Conservation (phyloP, 129 eudicot species). For the Ambrosia artemisiifolia region DNA sequence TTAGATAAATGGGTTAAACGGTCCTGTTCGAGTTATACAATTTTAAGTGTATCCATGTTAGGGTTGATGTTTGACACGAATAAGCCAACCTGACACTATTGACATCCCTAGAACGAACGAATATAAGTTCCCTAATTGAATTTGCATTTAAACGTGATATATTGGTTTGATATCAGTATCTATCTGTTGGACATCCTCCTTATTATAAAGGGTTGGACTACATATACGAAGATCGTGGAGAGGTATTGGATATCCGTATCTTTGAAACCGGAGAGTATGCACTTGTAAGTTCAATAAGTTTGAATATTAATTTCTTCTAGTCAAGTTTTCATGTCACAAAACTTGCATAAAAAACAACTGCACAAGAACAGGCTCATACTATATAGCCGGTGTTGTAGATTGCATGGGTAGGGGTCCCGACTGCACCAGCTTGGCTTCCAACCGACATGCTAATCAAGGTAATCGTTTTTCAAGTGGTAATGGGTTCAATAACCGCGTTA, state of each 20-base stretch:
- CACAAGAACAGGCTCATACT: background rate
- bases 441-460: slow-evolving; percentile 95
- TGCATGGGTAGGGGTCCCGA: slow-evolving; percentile 95
- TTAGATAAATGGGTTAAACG: background rate
- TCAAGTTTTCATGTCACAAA: slow-evolving; percentile 5
- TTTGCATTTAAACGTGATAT: background rate
- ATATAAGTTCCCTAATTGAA: background rate
- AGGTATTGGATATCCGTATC: slow-evolving; percentile 84
- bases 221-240: slow-evolving; percentile 94
- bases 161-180: slow-evolving; percentile 44
- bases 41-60: background rate
- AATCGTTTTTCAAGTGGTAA: background rate
- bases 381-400: slow-evolving; percentile 40
- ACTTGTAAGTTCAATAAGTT: slow-evolving; percentile 54
- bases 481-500: background rate
- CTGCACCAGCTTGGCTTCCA: slow-evolving; percentile 99
- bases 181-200: slow-evolving; percentile 96
- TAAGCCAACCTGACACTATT: background rate
- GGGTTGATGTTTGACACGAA: background rate
- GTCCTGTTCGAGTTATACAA: background rate
- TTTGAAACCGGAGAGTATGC: slow-evolving; percentile 97
- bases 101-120: background rate
- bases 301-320: background rate
- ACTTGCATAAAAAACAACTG: background rate
- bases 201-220: slow-evolving; percentile 91